Conservation (phyloP, 2,329 filamentous ascomycete genomes). For the Fusarium albosuccineum region DNA sequence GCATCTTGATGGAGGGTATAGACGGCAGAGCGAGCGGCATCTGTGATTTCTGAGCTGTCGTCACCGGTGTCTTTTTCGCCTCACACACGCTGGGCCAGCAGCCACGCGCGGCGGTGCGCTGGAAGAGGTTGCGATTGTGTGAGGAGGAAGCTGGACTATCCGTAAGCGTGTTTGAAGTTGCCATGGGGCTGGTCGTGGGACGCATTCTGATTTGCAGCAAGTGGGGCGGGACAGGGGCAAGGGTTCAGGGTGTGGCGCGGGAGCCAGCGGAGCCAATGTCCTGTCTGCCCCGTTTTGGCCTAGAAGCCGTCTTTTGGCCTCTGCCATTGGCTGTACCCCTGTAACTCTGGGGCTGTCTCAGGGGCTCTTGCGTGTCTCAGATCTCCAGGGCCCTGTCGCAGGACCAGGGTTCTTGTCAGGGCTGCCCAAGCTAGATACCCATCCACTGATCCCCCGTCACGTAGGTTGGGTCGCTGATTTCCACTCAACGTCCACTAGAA, state of each 20-base stretch:
- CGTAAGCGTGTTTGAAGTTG: constrained; percentile 47
- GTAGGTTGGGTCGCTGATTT: constrained; percentile 9
- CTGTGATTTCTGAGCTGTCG: constrained; percentile 20
- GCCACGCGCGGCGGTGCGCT: constrained; percentile 17
- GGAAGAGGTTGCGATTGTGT: constrained; percentile 27
- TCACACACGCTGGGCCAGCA: constrained; percentile 8
- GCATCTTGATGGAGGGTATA: constrained; percentile 39
- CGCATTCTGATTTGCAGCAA: constrained; percentile 42
- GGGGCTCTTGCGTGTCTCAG: constrained; percentile 53
- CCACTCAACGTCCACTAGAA: constrained; percentile 30
- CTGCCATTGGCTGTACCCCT: constrained; percentile 29
- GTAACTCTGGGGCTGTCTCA: constrained; percentile 20
- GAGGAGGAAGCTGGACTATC: constrained; percentile 35
- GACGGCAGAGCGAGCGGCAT: constrained; percentile 10
- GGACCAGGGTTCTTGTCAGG: constrained; percentile 37
- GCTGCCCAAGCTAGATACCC: constrained; percentile 15
- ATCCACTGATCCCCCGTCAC: constrained; percentile 28
- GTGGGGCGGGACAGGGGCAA: constrained; percentile 16
- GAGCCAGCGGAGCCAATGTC: constrained; percentile 36
- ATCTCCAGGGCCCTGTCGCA: constrained; percentile 54
- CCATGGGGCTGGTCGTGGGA: constrained; percentile 31
- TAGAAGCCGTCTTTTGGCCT: constrained; percentile 24
- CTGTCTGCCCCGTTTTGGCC: constrained; percentile 42
- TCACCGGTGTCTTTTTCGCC: constrained; percentile 18
- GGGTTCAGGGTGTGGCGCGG: constrained; percentile 37